Conservation (phyloP, 345 rosid genomes). For the Eucalyptus sp. region DNA sequence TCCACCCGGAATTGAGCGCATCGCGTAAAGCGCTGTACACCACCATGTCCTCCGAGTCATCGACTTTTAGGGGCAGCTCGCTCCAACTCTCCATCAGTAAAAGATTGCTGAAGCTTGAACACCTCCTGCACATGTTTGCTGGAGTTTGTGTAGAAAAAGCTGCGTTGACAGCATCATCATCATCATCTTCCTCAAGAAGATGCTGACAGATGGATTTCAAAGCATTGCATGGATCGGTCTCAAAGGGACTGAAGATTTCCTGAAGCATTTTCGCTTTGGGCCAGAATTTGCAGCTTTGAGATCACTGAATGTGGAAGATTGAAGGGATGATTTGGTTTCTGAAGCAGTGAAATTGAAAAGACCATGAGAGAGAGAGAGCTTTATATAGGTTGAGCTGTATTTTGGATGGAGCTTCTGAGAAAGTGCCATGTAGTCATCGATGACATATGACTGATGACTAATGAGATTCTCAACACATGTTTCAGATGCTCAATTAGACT, state of each 20-base stretch:
- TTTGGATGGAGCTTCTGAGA: not conserved
- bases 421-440: not conserved
- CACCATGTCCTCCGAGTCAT: slow-evolving; percentile 28
- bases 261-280: not conserved
- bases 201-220: not conserved
- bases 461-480: not conserved
- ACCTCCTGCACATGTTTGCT: not conserved
- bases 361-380: not conserved
- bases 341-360: not conserved
- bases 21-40: slow-evolving; percentile 13
- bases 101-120: slow-evolving; percentile 17
- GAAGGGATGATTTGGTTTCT: not conserved
- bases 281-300: not conserved
- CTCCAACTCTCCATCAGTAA: slow-evolving; percentile 20
- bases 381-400: not conserved
- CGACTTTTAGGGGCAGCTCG: slow-evolving; percentile 12
- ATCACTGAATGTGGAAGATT: not conserved
- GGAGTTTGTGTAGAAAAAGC: not conserved
- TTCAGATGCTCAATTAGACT: not conserved
- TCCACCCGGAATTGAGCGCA: slow-evolving; percentile 18
- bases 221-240: not conserved
- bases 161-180: not conserved
- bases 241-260: not conserved
- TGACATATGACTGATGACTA: not conserved
- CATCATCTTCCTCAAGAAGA: not conserved